Evolutionary conservation across 2,329 filamentous ascomycete species (phyloP).

Genomic region (Ophiostoma perfectum): DNA sequence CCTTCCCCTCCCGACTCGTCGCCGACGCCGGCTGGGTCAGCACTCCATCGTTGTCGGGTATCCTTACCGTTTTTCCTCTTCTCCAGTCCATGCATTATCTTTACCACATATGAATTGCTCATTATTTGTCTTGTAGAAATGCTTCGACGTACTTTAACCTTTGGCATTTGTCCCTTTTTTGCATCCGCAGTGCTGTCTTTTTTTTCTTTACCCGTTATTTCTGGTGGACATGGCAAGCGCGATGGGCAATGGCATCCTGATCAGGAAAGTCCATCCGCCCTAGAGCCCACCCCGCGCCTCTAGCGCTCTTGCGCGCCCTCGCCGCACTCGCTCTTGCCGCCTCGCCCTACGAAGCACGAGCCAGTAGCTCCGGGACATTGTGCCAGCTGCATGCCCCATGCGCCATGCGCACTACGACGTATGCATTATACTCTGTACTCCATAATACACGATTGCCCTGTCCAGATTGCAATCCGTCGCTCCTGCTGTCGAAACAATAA

Average conservation of each 20-base stretch:
- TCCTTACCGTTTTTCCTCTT: conserved; percentile 3
- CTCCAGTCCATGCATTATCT: not conserved
- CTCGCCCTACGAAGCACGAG: conserved; percentile 7
- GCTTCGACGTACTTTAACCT: not conserved
- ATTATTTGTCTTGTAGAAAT: not conserved
- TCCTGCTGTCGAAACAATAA: not conserved
- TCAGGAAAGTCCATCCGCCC: not conserved
- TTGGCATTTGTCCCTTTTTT: not conserved
- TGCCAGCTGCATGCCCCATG: not conserved
- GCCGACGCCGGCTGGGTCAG: not conserved
- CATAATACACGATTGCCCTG: not conserved
- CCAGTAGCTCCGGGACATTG: not conserved
- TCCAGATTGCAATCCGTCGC: not conserved
- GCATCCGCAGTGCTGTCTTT: not conserved
- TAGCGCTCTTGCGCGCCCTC: not conserved
- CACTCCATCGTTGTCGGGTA: not conserved
- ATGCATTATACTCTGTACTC: too few relatives aligned
- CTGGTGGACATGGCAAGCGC: conserved; percentile 5
- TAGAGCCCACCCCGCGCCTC: conserved; percentile 3
- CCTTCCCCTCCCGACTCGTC: not conserved
- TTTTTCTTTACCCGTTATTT: not conserved
- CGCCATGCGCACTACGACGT: not conserved
- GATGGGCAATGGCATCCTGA: not conserved
- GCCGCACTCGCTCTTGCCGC: conserved; percentile 12
- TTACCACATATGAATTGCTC: conserved; percentile 4